Conservation (phyloP, 768 basidiomycete genomes). For the Suillus paluster region DNA sequence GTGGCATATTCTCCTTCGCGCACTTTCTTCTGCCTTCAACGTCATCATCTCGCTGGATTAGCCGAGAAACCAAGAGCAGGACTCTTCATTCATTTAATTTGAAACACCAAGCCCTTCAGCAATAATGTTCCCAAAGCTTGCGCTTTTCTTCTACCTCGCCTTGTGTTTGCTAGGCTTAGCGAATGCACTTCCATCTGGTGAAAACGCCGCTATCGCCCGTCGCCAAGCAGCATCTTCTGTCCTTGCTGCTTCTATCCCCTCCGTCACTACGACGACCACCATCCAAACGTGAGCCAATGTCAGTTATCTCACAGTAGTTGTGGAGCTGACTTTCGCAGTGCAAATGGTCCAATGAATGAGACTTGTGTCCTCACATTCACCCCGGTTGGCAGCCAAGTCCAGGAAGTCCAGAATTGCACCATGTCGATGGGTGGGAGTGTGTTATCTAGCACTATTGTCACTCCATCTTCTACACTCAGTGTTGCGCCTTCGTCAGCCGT, state of each 20-base stretch:
- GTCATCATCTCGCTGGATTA: slow-evolving; percentile 24
- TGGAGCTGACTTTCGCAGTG: slow-evolving; percentile 32
- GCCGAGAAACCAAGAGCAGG: slow-evolving; percentile 40
- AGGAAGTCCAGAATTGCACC: slow-evolving; percentile 59
- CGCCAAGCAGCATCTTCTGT: slow-evolving; percentile 27
- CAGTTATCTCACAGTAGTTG: no score
- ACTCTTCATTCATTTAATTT: slow-evolving; percentile 35
- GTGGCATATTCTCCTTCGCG: slow-evolving; percentile 32
- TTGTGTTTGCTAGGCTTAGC: slow-evolving; percentile 27
- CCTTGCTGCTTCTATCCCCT: slow-evolving; percentile 33
- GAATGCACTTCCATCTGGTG: slow-evolving; percentile 31
- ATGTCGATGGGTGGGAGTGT: slow-evolving; percentile 33
- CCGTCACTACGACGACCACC: slow-evolving; percentile 39
- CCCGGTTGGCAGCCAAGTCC: slow-evolving; percentile 54
- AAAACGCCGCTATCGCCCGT: slow-evolving; percentile 7
- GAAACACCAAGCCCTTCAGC: slow-evolving; percentile 13
- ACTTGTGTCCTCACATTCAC: slow-evolving; percentile 65
- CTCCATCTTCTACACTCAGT: slow-evolving; percentile 18
- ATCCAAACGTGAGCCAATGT: slow-evolving; percentile 45
- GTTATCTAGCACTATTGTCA: slow-evolving; percentile 15
- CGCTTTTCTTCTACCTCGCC: slow-evolving; percentile 28
- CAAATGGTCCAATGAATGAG: slow-evolving; percentile 55
- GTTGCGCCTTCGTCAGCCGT: slow-evolving; percentile 28
- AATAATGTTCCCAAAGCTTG: slow-evolving; percentile 27
- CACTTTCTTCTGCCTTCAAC: slow-evolving; percentile 15